These are phyloP conservation scores for Paspalum vaginatum DNA, from an alignment of 176 grass and related monocot genomes.

Conservation along the genomic window DNA sequence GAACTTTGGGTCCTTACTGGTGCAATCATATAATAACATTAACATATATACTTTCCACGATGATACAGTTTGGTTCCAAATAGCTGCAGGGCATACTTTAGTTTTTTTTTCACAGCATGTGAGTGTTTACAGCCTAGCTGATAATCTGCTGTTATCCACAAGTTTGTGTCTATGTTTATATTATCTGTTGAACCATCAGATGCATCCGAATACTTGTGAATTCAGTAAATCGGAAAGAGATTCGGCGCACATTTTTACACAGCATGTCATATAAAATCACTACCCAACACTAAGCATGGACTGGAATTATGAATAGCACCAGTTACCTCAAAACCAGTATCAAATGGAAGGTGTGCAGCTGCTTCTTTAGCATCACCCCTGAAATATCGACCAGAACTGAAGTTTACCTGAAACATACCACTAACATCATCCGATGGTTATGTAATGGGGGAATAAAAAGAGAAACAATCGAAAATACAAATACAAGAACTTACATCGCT, in stretches of 20 bases:
- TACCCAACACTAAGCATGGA: slow-evolving; percentile 24
- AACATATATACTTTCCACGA: not conserved
- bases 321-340: slow-evolving; percentile 88
- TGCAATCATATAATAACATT: not conserved
- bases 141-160: not conserved
- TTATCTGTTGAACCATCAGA: not conserved
- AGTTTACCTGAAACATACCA: slow-evolving; percentile 72
- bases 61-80: not conserved
- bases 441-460: slow-evolving; percentile 10
- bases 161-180: not conserved
- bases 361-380: slow-evolving; percentile 62
- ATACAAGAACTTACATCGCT: slow-evolving; percentile 76
- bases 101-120: not conserved
- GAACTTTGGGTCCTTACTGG: not conserved
- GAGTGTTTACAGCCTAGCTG: not conserved
- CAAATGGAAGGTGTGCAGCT: slow-evolving; percentile 78
- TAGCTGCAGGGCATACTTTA: not conserved
- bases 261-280: slow-evolving; percentile 22
- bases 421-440: slow-evolving; percentile 22
- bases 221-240: not conserved
- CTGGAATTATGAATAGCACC: slow-evolving; percentile 17
- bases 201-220: not conserved
- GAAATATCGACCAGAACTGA: slow-evolving; percentile 90
- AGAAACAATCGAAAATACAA: slow-evolving; percentile 6
- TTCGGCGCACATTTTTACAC: not conserved